phyloP scores from a whole-genome alignment of 2,329 filamentous ascomycete genomes.

The Talaromyces verruculosus region DNA sequence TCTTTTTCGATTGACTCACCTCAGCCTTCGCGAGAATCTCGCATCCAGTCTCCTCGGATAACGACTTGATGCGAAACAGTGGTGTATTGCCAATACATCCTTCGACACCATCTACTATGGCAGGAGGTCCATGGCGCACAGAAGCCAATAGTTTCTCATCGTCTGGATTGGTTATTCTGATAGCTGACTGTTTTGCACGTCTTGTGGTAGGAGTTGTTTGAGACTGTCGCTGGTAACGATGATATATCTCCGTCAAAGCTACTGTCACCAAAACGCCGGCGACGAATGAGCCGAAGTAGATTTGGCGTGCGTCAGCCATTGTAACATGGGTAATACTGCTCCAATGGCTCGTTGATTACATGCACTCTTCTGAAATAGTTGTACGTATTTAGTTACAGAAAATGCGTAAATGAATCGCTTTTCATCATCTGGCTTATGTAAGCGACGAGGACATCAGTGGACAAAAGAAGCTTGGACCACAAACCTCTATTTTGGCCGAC shows the following conservation, averaged over 20 bases:
- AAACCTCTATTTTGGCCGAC: conserved; percentile 18
- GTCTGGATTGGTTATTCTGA: conserved; percentile 49
- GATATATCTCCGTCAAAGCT: conserved; percentile 74
- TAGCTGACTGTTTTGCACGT: too few species aligned
- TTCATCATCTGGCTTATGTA: conserved; percentile 19
- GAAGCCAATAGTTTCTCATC: conserved; percentile 39
- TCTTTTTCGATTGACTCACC: conserved; percentile 36
- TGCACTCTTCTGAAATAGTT: not conserved
- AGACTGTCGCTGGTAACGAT: conserved; percentile 57
- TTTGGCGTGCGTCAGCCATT: conserved; percentile 28
- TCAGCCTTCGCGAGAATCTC: conserved; percentile 92
- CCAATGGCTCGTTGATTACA: not conserved
- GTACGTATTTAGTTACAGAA: not conserved
- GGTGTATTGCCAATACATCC: conserved; percentile 92
- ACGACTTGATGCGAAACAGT: conserved; percentile 77
- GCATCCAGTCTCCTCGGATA: conserved; percentile 84
- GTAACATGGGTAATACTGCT: too few species aligned
- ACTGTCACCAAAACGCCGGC: conserved; percentile 73
- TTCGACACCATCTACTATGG: conserved; percentile 76
- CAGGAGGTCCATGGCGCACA: conserved; percentile 37
- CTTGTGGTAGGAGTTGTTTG: too few species aligned
- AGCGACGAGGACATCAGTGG: conserved; percentile 22
- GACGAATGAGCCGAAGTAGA: conserved; percentile 70
- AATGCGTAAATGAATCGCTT: not conserved
- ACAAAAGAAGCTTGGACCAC: conserved; percentile 42